Evolutionary conservation across 257 asterid genomes (phyloP).

Genomic region (Nicotiana tomentosiformis): DNA sequence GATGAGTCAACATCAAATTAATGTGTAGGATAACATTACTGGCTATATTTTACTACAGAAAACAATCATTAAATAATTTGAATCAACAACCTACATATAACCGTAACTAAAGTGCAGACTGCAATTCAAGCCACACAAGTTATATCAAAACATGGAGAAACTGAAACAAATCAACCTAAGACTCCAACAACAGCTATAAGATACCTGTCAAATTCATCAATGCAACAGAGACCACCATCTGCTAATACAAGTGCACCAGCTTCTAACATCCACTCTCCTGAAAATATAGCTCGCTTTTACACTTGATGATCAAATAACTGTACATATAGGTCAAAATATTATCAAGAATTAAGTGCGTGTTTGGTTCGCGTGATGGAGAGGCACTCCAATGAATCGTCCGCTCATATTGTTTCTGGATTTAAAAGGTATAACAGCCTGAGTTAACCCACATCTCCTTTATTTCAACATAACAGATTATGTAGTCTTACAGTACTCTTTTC

Average conservation of each 20-base stretch:
- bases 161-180: background rate
- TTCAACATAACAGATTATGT: background rate
- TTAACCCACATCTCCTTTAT: background rate
- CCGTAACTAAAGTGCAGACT: background rate
- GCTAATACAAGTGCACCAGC: conserved; percentile 99
- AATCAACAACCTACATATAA: background rate
- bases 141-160: background rate
- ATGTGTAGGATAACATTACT: background rate
- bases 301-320: background rate
- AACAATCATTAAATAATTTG: background rate
- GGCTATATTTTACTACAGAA: background rate
- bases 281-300: conserved; percentile 4
- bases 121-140: background rate
- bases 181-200: conserved; percentile 1
- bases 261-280: conserved; percentile 99
- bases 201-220: conserved; percentile 97
- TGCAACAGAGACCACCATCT: conserved; percentile 98
- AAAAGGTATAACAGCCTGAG: background rate
- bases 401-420: background rate
- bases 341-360: background rate
- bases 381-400: background rate
- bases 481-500: too few species aligned
- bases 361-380: background rate
- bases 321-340: background rate
- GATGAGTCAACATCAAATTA: conserved; percentile 6